Conservation (phyloP, 108 stramenopile species). For the Fragilaria crotonensis region DNA sequence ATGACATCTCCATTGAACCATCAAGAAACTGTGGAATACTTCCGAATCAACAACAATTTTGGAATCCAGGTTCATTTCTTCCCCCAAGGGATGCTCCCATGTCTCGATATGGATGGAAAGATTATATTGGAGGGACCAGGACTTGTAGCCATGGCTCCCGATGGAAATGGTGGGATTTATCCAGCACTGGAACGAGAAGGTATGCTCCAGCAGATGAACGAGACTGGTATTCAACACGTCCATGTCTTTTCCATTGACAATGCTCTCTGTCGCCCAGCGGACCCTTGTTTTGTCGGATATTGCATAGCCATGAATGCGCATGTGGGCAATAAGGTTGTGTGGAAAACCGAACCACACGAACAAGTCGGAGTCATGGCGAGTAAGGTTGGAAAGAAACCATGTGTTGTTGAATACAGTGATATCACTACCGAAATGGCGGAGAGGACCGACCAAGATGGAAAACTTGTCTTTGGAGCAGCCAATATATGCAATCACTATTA, state of each 20-base stretch:
- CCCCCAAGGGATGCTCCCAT: constrained; percentile 89
- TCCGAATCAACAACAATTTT: constrained; percentile 67
- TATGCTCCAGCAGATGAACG: constrained; percentile 74
- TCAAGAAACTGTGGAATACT: constrained; percentile 72
- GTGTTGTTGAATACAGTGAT: constrained; percentile 93
- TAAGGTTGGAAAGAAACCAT: constrained; percentile 61
- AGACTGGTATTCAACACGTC: constrained; percentile 71
- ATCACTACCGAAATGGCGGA: constrained; percentile 71
- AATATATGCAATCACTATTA: constrained; percentile 99
- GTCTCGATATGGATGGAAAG: constrained; percentile 80
- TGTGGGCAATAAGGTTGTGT: constrained; percentile 93
- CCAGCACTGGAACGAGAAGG: constrained; percentile 81
- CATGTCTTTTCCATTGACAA: constrained; percentile 97
- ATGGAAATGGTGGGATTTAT: constrained; percentile 98
- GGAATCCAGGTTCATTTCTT: constrained; percentile 87
- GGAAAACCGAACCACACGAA: constrained; percentile 82
- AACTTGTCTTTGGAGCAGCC: constrained; percentile 87
- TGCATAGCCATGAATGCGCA: constrained; percentile 77
- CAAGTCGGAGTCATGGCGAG: constrained; percentile 90
- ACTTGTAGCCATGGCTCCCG: constrained; percentile 81
- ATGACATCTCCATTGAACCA: constrained; percentile 98
- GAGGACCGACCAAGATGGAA: constrained; percentile 35
- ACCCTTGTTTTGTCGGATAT: constrained; percentile 93
- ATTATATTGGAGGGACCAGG: constrained; percentile 78
- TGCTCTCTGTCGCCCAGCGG: constrained; percentile 83